Base-by-base conservation (phyloP, 106 monocot species). In the Acorus gramineus region DNA sequence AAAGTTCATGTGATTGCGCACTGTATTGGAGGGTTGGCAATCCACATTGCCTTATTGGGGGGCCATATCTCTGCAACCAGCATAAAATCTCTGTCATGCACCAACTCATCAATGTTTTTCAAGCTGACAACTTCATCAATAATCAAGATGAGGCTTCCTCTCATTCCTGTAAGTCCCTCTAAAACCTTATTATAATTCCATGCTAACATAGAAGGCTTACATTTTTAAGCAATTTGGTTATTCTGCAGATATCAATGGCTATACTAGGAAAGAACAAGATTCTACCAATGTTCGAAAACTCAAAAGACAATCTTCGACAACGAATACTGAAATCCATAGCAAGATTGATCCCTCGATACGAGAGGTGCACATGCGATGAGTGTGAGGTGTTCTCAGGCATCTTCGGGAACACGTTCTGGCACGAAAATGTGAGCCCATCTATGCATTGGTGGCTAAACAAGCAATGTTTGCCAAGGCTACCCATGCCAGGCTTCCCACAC, bases 71-170 rank as follows among this genome's bases (percentile, higher is more conserved):
- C 71, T 66, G 77, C 77, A 66, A 42, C 64, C 5, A 52, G 62
- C 6, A 71, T 71, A 49, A 61, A 70, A 53, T 71, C 77, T 66
- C 60, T 77, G 50, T 71, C 71, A 47, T 77, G 77, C 61, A 71
- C 66, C 42, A 77, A 71, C 71, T 71, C 77, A 54, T 77, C 77
- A 4, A 77, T 77, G 77, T 77, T 52, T 57, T 77, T 71, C 71
- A 77, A 77, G 71, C 54, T 77, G 44, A 71, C 77, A 3, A 71
- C 65, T 42, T 71, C 65, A 60, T 56, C 77, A 10, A 7, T 56
- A 12, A 49, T 71, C 42, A 77, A 77, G 61, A 77, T 77, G 77
- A 59, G 50, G 66, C 77, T 77, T 61, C 77, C 77, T 49, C 66
- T 77, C 3, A 61, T 77, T 5, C 66, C 77, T 11, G 77, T 77